A percentile compares a stretch with the other conserved stretches of the same genome.
Evolutionary conservation across 805 yeast genomes (phyloP).

Genomic region (Ogataea paraovalis): DNA sequence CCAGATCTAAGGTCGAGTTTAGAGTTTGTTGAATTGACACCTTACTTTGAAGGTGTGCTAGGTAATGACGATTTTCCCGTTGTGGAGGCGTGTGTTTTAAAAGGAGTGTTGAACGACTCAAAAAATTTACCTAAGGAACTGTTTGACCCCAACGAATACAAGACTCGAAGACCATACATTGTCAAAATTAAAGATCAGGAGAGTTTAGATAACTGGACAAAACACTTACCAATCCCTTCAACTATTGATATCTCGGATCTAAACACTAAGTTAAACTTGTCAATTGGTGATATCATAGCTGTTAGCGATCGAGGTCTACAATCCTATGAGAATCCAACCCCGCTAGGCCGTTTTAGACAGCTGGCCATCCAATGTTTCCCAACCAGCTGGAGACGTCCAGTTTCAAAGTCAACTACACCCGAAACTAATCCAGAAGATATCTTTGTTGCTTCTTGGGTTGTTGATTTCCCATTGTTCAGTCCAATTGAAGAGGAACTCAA

Average conservation of each 20-base stretch:
- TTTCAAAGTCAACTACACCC: conserved; percentile 15
- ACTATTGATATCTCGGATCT: conserved; percentile 16
- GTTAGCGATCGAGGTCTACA: conserved; percentile 66
- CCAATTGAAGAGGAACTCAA: conserved; percentile 49
- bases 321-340: conserved; percentile 92
- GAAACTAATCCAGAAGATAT: conserved; percentile 26
- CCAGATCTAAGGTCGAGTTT: conserved; percentile 79
- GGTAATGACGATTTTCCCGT: conserved; percentile 51
- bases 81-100: conserved; percentile 68
- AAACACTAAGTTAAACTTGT: conserved; percentile 36
- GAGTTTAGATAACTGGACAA: conserved; percentile 42
- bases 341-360: conserved; percentile 83
- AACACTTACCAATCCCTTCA: conserved; percentile 19
- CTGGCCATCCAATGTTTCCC: conserved; percentile 58
- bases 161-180: conserved; percentile 54
- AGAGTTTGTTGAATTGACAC: conserved; percentile 45
- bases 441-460: conserved; percentile 77
- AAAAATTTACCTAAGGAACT: conserved; percentile 35
- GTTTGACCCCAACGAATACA: conserved; percentile 42
- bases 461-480: conserved; percentile 87
- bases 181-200: conserved; percentile 43
- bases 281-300: conserved; percentile 72
- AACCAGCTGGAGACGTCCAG: conserved; percentile 41
- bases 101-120: conserved; percentile 37
- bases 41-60: conserved; percentile 32